Evolutionary conservation across 441 rosid species (phyloP), one percentile per base, ranked within the genome.

Genomic region (Biscutella laevigata): DNA sequence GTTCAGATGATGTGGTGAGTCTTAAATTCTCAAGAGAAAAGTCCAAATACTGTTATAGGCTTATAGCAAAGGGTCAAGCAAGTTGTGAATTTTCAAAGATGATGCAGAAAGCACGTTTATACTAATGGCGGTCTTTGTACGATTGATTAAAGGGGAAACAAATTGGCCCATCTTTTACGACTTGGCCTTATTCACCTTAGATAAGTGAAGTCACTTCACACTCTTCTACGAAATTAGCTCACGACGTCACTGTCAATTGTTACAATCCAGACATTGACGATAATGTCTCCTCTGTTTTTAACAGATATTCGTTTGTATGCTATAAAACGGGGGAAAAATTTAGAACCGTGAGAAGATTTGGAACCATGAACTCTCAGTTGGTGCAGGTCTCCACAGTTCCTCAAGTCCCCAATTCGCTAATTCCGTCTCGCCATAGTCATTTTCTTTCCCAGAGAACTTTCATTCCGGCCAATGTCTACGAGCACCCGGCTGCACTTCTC

Each of bases 401-500:
- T 46, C 48, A 22, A 21, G 9, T 9, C 41, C 57, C 28, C n/a
- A n/a, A 29, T 22, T 12, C 48, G 3, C 33, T 46, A 49, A 2
- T 14, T n/a, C 33, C 56, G 17, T 56, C 57, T 35, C 26, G 16
- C 13, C 59, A 51, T 43, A 59, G 53, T 33, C 94, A 69, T 61
- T 43, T 72, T 2, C 75, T 75, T 48, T 54, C 83, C 8, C 78
- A 74, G 34, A 75, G 86, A 78, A 67, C 35, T 15, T 63, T 75
- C 63, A 81, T 85, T 38, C 84, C 95, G 0, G 45, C 71, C 10
- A 77, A 77, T 45, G 72, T 85, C 53, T 85, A 83, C 83, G 68
- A 55, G 37, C 98, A 90, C 71, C 96, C 96, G 0, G 53, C 88
- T 0, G 88, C 98, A 30, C 65, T 90, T 53, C 88, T 86, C 42